Base-by-base conservation (phyloP, 805 yeast species). In the Candida pseudofarinosa region DNA sequence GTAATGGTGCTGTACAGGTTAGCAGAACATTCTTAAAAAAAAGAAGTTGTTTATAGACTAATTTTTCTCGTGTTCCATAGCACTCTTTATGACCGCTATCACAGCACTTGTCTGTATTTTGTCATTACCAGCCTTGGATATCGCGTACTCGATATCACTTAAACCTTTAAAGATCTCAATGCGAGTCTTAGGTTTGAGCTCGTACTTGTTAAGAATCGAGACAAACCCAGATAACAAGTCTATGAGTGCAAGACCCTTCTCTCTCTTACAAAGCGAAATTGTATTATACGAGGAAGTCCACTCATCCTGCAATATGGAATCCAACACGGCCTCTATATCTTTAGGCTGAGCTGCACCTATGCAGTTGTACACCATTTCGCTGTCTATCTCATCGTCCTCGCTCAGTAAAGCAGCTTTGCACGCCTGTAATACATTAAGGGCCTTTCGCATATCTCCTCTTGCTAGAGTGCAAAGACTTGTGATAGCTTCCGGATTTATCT, bases 401-500 rank as follows among this genome's bases (percentile, higher is more conserved):
- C 58, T 72, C 20, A 53, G 60, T 23, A 60, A 47, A 1, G 96
- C 86, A 0, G 97, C 90, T 48, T 85, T 79, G 62, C 98, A 88
- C 0, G 98, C 95, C 64, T 93, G 99, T 44, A 93, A 65, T 4
- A 93, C 97, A 57, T 93, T 93, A 53, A 93, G 72, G 1, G 96
- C 95, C 39, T 87, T 79, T 68, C 99, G 80, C 99, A 93, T 93
- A 63, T 93, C 99, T 40, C 99, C 99, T 44, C 81, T 78, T n/a
- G 93, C 76, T 42, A 93, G 72, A 41, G 68, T 71, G 43, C 93
- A 69, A 38, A 93, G 67, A 1, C 96, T 81, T 0, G 65, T 62
- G 35, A 76, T 67, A 0, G 96, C 97, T 1, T 72, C 80, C 0
- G 71, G 63, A 0, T 72, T 56, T 7, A 93, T 69, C 3, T 71